Evolutionary conservation across 1,139 yeast genomes (phyloP).

Genomic region (Schwanniomyces etchellsii): DNA sequence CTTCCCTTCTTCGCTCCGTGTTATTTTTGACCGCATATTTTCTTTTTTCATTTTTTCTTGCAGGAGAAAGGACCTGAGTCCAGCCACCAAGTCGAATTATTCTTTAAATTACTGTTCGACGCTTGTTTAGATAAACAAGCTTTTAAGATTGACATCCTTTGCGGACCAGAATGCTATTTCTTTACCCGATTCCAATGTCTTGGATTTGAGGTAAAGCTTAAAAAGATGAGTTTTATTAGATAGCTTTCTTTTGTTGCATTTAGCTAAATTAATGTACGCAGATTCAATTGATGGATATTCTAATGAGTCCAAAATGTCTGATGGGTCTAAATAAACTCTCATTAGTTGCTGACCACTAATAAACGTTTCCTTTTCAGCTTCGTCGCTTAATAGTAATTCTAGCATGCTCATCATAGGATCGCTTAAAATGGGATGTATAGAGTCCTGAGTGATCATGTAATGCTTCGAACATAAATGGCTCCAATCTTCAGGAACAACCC

Average conservation of each 20-base stretch:
- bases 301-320: slow-evolving; percentile 14
- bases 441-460: slow-evolving; percentile 8
- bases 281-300: slow-evolving; percentile 13
- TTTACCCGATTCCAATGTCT: slow-evolving; percentile 3
- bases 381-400: slow-evolving; percentile 17
- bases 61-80: too few relatives aligned
- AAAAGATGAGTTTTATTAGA: slow-evolving; percentile 2
- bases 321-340: slow-evolving; percentile 11
- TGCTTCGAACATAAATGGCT: slow-evolving; percentile 20
- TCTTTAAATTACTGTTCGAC: too few relatives aligned
- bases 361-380: slow-evolving; percentile 2
- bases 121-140: too few relatives aligned
- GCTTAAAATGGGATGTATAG: slow-evolving; percentile 6
- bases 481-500: slow-evolving; percentile 19
- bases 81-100: too few relatives aligned
- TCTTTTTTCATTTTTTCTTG: too few relatives aligned
- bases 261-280: slow-evolving; percentile 12
- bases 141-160: slow-evolving; percentile 2
- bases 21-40: too few relatives aligned
- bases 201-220: slow-evolving; percentile 10
- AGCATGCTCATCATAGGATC: slow-evolving; percentile 21
- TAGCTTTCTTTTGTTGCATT: slow-evolving; percentile 3
- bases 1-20: too few relatives aligned
- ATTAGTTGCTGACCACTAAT: slow-evolving; percentile 13
- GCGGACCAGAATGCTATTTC: slow-evolving; percentile 7